Evolutionary conservation across 2,329 filamentous ascomycete species (phyloP), one percentile per base, ranked within the genome.

Genomic region (Tolypocladium nubicola): DNA sequence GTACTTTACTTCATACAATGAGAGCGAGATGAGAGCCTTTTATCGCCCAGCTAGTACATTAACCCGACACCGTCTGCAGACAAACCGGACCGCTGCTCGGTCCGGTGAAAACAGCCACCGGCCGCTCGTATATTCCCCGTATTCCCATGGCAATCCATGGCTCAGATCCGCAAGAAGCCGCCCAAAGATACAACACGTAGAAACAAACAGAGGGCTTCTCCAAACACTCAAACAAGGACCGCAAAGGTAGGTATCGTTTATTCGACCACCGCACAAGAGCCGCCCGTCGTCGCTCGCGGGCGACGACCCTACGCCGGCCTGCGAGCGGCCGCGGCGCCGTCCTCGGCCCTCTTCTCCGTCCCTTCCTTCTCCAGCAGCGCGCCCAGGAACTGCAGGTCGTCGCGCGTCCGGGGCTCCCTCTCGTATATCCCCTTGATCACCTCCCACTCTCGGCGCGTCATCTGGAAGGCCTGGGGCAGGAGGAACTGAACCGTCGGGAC

Each of bases 381-480:
- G 40, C 80, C 82, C 4, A 87, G 72, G 56, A 82, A 75, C 54
- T 77, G 73, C 21, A 86, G 69, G 64, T 91, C 84, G 1, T 84
- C 79, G 26, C 83, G 78, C 0, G 89, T 83, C 26, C 79, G 79
- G 0, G 84, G 83, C 56, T 90, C 85, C 13, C 79, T 76, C 54
- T 85, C 79, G 30, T 90, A 78, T 16, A 93, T 85, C 43, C 81
- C 78, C 55, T 81, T 79, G 60, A 97, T 82, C 35, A 94, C 83
- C 57, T 82, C 78, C 81, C 94, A 87, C 67, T 95, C 89, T 19
- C 81, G 75, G n/a, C 82, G 77, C 52, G 85, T 79, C 77, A 88
- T 89, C 54, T 81, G 80, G 23, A 80, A 83, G 1, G 86, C 86
- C 61, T 89, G 85, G 6, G 84, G 82, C 50, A 90, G 75, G 5